Conservation (phyloP, 163 green algal species). For the Chlorella variabilis region DNA sequence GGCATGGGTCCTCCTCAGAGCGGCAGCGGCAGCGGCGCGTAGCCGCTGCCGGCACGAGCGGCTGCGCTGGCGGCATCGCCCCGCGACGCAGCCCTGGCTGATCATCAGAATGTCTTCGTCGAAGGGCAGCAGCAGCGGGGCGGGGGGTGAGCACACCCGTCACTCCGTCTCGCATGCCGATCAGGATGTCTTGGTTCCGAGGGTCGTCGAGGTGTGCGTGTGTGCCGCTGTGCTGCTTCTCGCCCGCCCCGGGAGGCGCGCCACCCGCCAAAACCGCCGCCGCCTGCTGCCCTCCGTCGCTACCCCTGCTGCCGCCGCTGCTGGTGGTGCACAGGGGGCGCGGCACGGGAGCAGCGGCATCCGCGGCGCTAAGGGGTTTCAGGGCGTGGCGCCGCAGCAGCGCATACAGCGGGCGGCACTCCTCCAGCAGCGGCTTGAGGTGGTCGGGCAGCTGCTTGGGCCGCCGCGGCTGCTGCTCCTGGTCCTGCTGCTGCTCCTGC, state of each 20-base stretch:
- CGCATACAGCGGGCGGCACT: slow-evolving; percentile 73
- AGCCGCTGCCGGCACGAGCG: too few species aligned
- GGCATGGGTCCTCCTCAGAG: too few species aligned
- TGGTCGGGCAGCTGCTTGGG: slow-evolving; percentile 17
- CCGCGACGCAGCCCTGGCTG: too few species aligned
- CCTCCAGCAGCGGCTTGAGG: slow-evolving; percentile 69
- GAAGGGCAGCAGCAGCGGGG: too few species aligned
- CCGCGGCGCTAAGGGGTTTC: slow-evolving; percentile 26
- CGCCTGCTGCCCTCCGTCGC: neutral
- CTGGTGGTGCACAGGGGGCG: neutral
- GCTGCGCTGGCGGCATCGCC: too few species aligned
- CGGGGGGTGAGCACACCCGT: slow-evolving; percentile 30
- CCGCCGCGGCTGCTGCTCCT: neutral
- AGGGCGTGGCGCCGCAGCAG: slow-evolving; percentile 61
- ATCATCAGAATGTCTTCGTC: too few species aligned
- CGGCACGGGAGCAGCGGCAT: neutral
- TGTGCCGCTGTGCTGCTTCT: slow-evolving; percentile 40
- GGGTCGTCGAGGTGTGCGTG: slow-evolving; percentile 63
- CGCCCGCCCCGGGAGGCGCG: neutral
- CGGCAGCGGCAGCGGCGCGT: too few species aligned
- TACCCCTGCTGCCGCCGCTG: neutral
- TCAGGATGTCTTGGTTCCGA: slow-evolving; percentile 72
- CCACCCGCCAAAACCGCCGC: neutral
- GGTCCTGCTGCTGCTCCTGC: neutral
- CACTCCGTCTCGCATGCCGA: slow-evolving; percentile 79